Evolutionary conservation across 805 yeast species (phyloP).

Genomic region (Ogataea trehalophila): DNA sequence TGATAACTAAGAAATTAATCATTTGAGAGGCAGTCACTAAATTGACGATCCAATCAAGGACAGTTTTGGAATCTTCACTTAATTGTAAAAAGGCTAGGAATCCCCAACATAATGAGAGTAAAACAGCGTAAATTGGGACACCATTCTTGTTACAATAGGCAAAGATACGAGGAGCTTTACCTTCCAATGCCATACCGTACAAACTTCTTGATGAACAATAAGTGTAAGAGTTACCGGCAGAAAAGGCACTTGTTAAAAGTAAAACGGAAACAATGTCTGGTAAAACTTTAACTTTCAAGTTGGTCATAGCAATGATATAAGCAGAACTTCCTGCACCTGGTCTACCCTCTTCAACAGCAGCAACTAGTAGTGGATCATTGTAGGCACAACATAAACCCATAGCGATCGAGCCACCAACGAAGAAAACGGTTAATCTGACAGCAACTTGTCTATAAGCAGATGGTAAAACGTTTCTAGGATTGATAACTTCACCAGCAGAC

Average conservation of each 20-base stretch:
- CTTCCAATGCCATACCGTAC: conserved; percentile 43
- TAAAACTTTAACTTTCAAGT: conserved; percentile 36
- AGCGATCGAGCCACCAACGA: conserved; percentile 43
- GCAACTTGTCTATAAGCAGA: conserved; percentile 45
- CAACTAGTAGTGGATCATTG: conserved; percentile 34
- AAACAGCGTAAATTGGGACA: conserved; percentile 42
- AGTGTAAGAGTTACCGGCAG: conserved; percentile 46
- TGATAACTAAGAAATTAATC: conserved; percentile 53
- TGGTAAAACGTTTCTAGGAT: conserved; percentile 44
- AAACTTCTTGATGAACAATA: conserved; percentile 44
- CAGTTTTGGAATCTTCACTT: conserved; percentile 53
- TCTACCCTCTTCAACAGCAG: conserved; percentile 29
- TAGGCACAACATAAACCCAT: conserved; percentile 42
- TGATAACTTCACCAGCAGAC: conserved; percentile 44
- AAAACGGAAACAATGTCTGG: conserved; percentile 43
- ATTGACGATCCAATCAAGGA: conserved; percentile 68
- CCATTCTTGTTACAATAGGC: conserved; percentile 42
- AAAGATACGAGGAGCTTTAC: conserved; percentile 42
- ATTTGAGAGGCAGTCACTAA: conserved; percentile 67
- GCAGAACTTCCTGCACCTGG: conserved; percentile 49
- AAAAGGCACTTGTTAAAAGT: conserved; percentile 39
- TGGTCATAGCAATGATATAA: conserved; percentile 43
- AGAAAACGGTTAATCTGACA: conserved; percentile 39
- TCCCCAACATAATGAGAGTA: conserved; percentile 38
- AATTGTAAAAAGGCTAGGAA: conserved; percentile 45